Base-by-base conservation (phyloP, 352 stramenopile species). In the Pythium rhizo-oryzae region DNA sequence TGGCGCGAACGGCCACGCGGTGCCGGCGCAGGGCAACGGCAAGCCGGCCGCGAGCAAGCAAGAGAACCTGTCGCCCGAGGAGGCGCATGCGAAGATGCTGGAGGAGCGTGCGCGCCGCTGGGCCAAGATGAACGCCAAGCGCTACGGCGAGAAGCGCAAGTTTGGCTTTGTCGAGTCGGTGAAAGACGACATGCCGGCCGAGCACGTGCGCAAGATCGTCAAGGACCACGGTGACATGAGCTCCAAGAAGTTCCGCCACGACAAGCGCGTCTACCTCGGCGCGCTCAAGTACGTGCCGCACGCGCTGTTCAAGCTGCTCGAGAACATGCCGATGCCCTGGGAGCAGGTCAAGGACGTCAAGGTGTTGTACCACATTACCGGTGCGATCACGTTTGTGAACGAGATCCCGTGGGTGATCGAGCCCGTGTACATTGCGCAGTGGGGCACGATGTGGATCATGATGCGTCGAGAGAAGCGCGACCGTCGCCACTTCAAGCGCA, bases 291-390 rank as follows among this genome's bases (percentile, higher is more conserved):
- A 99, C 77, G 96, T 99, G 25, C 98, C 98, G 15, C 98, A 99
- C 74, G 96, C 98, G 19, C 90, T 99, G 43, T 99, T 98, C 76
- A 99, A 99, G 85, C 80, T 99, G 49, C 78, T 99, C 57, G 98
- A 99, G 85, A 99, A 99, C 78, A 99, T 99, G 93, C 98, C 98
- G 50, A 99, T 99, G 98, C 98, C 98, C 4, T 99, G 98, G 98
- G 98, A 99, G 77, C 96, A 98, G 67, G 97, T 99, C 41, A 97
- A 98, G 59, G 98, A 99, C 63, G 98, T 99, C 46, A 98, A 98
- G 65, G 97, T 99, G 28, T 72, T 99, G 54, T 99, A 99, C 82
- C 98, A 99, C 78, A 85, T 99, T 21, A 99, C 98, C 4, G 98
- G 98, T 19, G 98, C 98, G 24, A 99, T 99, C 75, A 99, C 90